Base-by-base conservation (phyloP, 2,329 filamentous ascomycete species). In the Colletotrichum karsti region DNA sequence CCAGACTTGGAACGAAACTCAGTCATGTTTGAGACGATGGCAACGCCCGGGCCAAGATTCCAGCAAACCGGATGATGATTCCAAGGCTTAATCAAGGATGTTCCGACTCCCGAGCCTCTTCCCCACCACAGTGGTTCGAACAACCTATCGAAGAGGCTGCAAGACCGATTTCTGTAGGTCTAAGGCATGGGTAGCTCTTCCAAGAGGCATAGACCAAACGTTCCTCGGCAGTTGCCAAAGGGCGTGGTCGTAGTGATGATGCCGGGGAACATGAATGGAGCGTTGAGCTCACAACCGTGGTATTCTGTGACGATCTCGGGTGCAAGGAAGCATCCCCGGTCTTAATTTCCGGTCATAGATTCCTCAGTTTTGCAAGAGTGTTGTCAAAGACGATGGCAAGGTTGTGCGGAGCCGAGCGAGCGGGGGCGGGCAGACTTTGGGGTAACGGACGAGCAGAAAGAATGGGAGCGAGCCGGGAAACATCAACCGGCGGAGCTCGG, bases 401-500 rank as follows among this genome's bases (percentile, higher is more conserved):
- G 46, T 18, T 13, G 24, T 42, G 24, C 35, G 22, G 13, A 41
- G n/a, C 53, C 53, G 53, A 15, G 10, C 12, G n/a, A 33, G 39
- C 39, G 26, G 54, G 54, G 39, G 12, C 8, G 39, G 22, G 9
- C 2, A 8, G 37, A 28, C 15, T 30, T 22, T 10, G 53, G 46
- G n/a, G n/a, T n/a, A n/a, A n/a, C n/a, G n/a, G n/a, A n/a, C n/a
- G n/a, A n/a, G 46, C 24, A 18, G 55, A 30, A 44, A 33, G 30
- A 41, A 55, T 20, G 51, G 41, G 35, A 33, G 12, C 24, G 22
- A 33, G 41, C 42, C 42, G 61, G 53, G 35, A 59, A 53, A 63
- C 59, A 26, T 67, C 59, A 53, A 46, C 59, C 59, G 64, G n/a
- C n/a, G 30, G 26, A 59, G 44, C 26, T 41, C 28, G 15, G 18